These are phyloP conservation scores for Talaromyces albobiverticillius DNA, from an alignment of 2,329 filamentous ascomycete genomes.

Conservation along the genomic window DNA sequence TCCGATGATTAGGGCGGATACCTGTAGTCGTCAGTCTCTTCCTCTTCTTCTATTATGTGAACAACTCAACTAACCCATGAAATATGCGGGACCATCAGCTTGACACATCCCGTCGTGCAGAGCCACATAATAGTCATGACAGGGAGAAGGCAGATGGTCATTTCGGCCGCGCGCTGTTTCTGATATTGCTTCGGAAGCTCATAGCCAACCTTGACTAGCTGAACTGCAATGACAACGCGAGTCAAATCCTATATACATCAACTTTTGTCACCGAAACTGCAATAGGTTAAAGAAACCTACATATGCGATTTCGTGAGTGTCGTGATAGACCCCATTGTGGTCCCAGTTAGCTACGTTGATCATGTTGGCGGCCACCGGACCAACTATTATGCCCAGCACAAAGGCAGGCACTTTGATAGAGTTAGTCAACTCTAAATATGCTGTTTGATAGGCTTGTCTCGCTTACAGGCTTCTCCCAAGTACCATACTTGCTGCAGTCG, in stretches of 20 bases:
- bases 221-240: conserved; percentile 61
- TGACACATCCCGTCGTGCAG: conserved; percentile 54
- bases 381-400: conserved; percentile 52
- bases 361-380: conserved; percentile 55
- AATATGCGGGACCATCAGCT: conserved; percentile 55
- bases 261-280: too few species aligned
- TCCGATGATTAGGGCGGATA: conserved; percentile 56
- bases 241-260: conserved; percentile 42
- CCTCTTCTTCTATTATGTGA: neutral
- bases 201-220: conserved; percentile 63
- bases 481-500: conserved; percentile 40
- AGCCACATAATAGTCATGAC: conserved; percentile 65
- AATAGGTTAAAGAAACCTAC: conserved; percentile 28
- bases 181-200: conserved; percentile 60
- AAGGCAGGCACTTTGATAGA: conserved; percentile 53
- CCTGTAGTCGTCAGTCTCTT: conserved; percentile 21
- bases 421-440: too few species aligned
- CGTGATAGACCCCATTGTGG: conserved; percentile 29
- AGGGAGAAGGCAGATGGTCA: conserved; percentile 55
- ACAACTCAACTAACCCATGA: conserved; percentile 35
- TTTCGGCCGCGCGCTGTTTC: conserved; percentile 49
- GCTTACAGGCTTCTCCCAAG: conserved; percentile 39
- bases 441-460: too few species aligned
- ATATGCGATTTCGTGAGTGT: conserved; percentile 38
- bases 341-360: conserved; percentile 45